Evolutionary conservation across 2,329 filamentous ascomycete species (phyloP), one percentile per base, ranked within the genome.

Genomic region (Claviceps humidiphila): DNA sequence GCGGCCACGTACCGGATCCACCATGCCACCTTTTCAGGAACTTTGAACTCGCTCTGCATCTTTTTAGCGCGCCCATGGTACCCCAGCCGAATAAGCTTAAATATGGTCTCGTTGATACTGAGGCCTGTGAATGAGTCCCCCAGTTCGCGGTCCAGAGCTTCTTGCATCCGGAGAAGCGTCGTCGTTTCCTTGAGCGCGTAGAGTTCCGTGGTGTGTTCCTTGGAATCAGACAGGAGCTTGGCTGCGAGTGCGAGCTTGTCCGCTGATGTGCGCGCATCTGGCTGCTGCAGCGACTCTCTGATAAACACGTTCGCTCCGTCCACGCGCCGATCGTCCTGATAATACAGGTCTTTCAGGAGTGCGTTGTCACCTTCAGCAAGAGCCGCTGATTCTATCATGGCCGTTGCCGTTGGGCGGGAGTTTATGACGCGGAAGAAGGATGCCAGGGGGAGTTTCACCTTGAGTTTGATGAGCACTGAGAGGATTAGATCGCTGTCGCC

Each of bases 401-500:
- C 88, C 2, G 88, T 89, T 4, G 93, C 93, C 26, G 88, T 78
- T 0, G 91, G 89, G 1, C 90, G 82, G 51, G 78, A 81, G 66
- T 90, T 96, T 69, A 97, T 89, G 47, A 85, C 84, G 49, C 89
- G 83, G 75, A 98, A 97, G 74, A 98, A 98, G 38, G 81, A 84
- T 1, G 91, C 89, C 2, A 96, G 75, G 0, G 93, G 88, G 7
- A 96, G 76, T 64, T 95, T 95, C 68, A 88, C 89, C 71, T 89
- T 93, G 40, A 98, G 73, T 55, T 91, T 84, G 7, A 95, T 72
- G 6, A 98, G 76, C 5, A 98, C 93, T 62, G 84, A 90, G 60
- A 88, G 84, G n/a, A 95, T 81, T 2, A 98, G 77, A 59, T 98
- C 93, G 0, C 90, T 91, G 63, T 98, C 93, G 17, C 91, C 91